Percentiles rank a stretch among this genome's conserved stretches.
These are phyloP conservation scores for Globisporangium nunn DNA, from an alignment of 352 stramenopile species.

Conservation along the genomic window DNA sequence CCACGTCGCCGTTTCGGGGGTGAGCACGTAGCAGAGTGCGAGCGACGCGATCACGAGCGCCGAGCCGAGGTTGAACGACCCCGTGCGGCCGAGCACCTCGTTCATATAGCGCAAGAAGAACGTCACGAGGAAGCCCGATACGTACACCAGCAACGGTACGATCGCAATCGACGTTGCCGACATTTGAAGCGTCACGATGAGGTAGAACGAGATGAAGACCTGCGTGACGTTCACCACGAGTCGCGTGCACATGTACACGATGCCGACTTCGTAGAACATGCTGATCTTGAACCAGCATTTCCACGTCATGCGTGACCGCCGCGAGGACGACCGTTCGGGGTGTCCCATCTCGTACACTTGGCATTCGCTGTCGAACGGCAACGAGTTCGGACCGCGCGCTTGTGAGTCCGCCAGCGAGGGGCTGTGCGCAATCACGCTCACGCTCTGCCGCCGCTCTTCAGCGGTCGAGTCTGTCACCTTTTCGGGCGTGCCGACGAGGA, in stretches of 20 bases:
- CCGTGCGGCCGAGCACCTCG: conserved; percentile 52
- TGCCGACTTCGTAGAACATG: conserved; percentile 84
- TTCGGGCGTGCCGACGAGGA: conserved; percentile 65
- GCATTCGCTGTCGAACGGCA: conserved; percentile 54
- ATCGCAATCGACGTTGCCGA: conserved; percentile 78
- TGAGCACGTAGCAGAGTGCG: conserved; percentile 50
- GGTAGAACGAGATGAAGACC: conserved; percentile 84
- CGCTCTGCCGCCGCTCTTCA: conserved; percentile 16
- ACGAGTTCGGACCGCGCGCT: conserved; percentile 27
- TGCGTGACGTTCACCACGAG: conserved; percentile 83
- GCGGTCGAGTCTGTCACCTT: conserved; percentile 24
- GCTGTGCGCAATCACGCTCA: conserved; percentile 26
- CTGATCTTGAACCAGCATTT: conserved; percentile 62
- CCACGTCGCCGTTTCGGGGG: conserved; percentile 47
- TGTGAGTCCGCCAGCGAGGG: conserved; percentile 48
- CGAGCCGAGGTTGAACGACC: conserved; percentile 59
- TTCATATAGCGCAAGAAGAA: conserved; percentile 77
- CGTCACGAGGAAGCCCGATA: conserved; percentile 75
- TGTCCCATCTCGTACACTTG: conserved; percentile 20
- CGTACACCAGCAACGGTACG: conserved; percentile 76
- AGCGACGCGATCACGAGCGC: conserved; percentile 47
- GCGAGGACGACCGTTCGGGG: not conserved
- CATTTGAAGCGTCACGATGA: conserved; percentile 85
- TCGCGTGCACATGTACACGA: conserved; percentile 86
- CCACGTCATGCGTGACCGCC: conserved; percentile 55